Evolutionary conservation across 1,284 basidiomycete genomes (phyloP), one percentile per base, ranked within the genome.

Genomic region (Macrocystidia cucumis): DNA sequence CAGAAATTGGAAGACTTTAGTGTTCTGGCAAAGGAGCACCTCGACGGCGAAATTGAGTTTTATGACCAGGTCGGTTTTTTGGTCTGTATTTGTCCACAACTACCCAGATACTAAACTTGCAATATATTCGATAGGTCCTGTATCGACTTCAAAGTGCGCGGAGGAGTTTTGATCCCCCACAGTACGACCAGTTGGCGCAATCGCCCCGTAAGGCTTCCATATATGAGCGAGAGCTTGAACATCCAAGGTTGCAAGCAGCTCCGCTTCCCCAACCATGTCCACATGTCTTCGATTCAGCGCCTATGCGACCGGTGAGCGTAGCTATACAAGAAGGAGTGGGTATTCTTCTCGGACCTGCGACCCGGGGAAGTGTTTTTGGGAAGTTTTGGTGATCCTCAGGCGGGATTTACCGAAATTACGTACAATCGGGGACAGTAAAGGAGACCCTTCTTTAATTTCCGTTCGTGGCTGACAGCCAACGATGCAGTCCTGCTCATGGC

Each of bases 1-100:
- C 80, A 86, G 52, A 87, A 87, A 51, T 51, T 60, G 3, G 79
- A 86, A 47, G 84, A 87, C 48, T 81, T 88, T 44, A 56, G 62
- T 12, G 56, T 49, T 2, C 47, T 87, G 9, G 60, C 73, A 8
- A 74, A 65, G 36, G 78, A 83, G 27, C 78, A 87, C 48, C 67
- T 89, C 9, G 83, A 88, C 45, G 75, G 74, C 9, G 85, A 88
- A 52, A 87, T 89, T 42, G 67, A 61, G 4, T 68, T 84, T 28
- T 81, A 85, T 45, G 78, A 84, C 45, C 79, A 84, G 62, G 78
- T 75, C 17, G 46, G n/a, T 34, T 14, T 27, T 23, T 22, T 41
- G 32, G 16, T 16, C 19, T 14, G 26, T 30, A 22, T 23, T 27
- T 32, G 7, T 32, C 5, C 9, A 12, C 8, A 26, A n/a, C 22